These are phyloP conservation scores for Phytopythium montanum DNA, from an alignment of 352 stramenopile genomes.

Conservation along the genomic window DNA sequence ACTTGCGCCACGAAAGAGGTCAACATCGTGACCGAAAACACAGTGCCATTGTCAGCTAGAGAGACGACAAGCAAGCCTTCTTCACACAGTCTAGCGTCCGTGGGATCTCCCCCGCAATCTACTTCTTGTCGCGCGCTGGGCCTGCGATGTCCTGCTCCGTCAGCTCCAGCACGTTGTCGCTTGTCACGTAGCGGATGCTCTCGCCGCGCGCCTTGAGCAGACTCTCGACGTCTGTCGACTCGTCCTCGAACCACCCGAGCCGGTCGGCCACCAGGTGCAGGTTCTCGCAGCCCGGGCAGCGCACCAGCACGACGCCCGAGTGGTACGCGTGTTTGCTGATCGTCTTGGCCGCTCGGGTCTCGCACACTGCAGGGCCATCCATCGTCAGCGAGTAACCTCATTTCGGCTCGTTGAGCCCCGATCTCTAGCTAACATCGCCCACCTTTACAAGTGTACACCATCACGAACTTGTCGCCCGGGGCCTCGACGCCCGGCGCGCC, in stretches of 20 bases:
- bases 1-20: background rate
- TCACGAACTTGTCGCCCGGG: conserved; percentile 93
- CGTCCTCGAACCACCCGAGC: conserved; percentile 92
- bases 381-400: no score
- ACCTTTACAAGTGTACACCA: conserved; percentile 97
- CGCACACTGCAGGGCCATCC: conserved; percentile 75
- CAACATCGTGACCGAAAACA: background rate
- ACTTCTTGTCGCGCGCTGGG: background rate
- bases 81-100: background rate
- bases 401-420: no score
- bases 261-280: conserved; percentile 97
- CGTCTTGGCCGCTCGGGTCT: conserved; percentile 96
- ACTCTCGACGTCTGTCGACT: conserved; percentile 86
- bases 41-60: background rate
- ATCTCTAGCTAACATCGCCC: background rate
- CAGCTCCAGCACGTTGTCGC: conserved; percentile 80
- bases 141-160: conserved; percentile 74
- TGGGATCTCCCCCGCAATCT: background rate
- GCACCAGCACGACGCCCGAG: conserved; percentile 96
- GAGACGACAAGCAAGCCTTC: no score
- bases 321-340: conserved; percentile 97
- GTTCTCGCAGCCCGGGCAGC: conserved; percentile 97
- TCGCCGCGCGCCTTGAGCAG: conserved; percentile 77
- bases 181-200: conserved; percentile 63
- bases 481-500: conserved; percentile 68